These are phyloP conservation scores for Pseudonitzschia multistriata DNA, from an alignment of 108 stramenopile genomes.

Conservation along the genomic window DNA sequence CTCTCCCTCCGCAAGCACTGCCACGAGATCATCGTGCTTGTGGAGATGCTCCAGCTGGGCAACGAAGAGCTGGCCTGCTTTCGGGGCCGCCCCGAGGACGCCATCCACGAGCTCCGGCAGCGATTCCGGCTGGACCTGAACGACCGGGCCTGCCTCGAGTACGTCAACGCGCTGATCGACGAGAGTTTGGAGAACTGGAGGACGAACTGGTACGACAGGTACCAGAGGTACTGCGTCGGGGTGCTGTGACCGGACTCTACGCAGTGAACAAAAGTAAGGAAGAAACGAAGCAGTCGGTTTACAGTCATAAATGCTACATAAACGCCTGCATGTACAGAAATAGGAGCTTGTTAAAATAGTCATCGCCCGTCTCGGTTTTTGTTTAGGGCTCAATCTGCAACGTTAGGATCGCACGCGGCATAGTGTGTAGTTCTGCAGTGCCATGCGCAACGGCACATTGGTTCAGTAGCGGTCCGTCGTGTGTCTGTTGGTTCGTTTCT, in stretches of 20 bases:
- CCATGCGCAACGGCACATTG: no score
- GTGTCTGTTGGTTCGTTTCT: not conserved
- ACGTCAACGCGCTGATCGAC: conserved; percentile 88
- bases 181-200: conserved; percentile 94
- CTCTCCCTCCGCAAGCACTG: conserved; percentile 81
- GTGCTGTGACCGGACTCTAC: no score
- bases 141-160: conserved; percentile 74
- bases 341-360: no score
- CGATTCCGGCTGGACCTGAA: conserved; percentile 84
- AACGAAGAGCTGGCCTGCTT: conserved; percentile 96
- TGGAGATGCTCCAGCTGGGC: conserved; percentile 92
- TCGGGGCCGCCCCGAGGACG: conserved; percentile 82
- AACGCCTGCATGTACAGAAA: no score
- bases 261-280: no score
- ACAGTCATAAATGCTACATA: no score
- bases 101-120: conserved; percentile 73
- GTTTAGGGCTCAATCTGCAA: no score
- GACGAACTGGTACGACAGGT: conserved; percentile 94
- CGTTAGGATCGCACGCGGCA: no score
- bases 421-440: no score
- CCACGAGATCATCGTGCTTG: conserved; percentile 86
- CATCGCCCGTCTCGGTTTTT: no score
- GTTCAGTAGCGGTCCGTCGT: no score
- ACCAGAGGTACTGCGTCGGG: conserved; percentile 92
- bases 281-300: no score